These are phyloP conservation scores for Davidsoniella australis DNA, from an alignment of 2,329 filamentous ascomycete genomes.

Conservation along the genomic window DNA sequence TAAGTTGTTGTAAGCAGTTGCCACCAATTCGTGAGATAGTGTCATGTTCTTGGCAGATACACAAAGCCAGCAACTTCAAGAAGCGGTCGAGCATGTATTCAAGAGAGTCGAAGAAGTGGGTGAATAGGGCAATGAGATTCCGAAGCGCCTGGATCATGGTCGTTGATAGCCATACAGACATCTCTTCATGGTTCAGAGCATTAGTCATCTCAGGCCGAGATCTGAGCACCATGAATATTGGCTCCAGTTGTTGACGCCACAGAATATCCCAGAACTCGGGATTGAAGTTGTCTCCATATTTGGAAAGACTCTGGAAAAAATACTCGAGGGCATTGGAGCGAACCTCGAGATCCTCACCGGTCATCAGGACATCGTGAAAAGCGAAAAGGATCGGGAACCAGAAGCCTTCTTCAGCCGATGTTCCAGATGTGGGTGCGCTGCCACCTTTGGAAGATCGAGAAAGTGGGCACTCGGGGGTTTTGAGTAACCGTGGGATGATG, in stretches of 20 bases:
- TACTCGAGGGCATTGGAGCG: constrained; percentile 83
- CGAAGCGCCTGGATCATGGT: constrained; percentile 97
- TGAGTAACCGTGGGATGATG: constrained; percentile 85
- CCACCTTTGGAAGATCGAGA: constrained; percentile 39
- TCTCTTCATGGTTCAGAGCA: constrained; percentile 84
- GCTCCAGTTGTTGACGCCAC: constrained; percentile 91
- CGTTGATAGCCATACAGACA: constrained; percentile 96
- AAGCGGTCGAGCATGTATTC: constrained; percentile 99
- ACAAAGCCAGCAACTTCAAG: constrained; percentile 79
- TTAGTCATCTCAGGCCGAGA: constrained; percentile 95
- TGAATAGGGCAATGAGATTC: constrained; percentile 97
- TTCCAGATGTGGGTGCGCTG: constrained; percentile 39
- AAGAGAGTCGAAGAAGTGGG: constrained; percentile 89
- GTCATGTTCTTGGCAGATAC: constrained; percentile 98
- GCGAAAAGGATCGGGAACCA: constrained; percentile 98
- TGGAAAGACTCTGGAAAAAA: constrained; percentile 84
- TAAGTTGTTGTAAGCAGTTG: constrained; percentile 92
- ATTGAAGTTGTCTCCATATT: constrained; percentile 81
- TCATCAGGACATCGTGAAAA: constrained; percentile 98
- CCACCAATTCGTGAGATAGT: constrained; percentile 95
- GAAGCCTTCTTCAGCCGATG: constrained; percentile 89
- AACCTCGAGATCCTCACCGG: constrained; percentile 92
- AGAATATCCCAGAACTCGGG: constrained; percentile 96
- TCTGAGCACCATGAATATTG: constrained; percentile 95
- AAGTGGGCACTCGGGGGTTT: constrained; percentile 84